These are phyloP conservation scores for Colletotrichum scovillei DNA, from an alignment of 2,329 filamentous ascomycete genomes.

Conservation along the genomic window DNA sequence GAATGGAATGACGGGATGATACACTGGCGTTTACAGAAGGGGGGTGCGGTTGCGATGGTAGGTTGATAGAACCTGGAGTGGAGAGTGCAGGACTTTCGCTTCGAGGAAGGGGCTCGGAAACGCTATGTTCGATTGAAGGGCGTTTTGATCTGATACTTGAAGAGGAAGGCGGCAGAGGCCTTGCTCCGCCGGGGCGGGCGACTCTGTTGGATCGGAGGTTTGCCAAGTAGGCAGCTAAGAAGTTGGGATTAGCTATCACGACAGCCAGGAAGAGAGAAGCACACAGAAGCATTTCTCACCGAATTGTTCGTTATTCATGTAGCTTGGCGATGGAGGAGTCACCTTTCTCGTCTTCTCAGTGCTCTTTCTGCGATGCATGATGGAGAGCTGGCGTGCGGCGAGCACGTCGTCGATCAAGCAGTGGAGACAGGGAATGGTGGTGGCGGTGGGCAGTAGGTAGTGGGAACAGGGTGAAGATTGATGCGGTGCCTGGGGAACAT, in stretches of 20 bases:
- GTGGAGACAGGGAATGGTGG: not conserved
- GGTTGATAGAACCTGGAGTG: slow-evolving; percentile 27
- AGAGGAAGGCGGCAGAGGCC: slow-evolving; percentile 63
- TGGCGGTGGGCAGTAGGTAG: not conserved
- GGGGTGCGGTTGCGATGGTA: slow-evolving; percentile 32
- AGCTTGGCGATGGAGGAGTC: slow-evolving; percentile 70
- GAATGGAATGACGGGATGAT: slow-evolving; percentile 61
- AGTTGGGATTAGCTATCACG: slow-evolving; percentile 6
- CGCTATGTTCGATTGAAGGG: slow-evolving; percentile 43
- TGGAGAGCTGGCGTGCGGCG: not conserved
- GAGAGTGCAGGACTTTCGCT: slow-evolving; percentile 13
- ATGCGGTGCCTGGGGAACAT: slow-evolving; percentile 4
- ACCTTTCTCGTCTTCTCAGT: slow-evolving; percentile 61
- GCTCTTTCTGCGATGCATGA: slow-evolving; percentile 40
- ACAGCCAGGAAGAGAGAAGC: not conserved
- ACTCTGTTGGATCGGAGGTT: slow-evolving; percentile 76
- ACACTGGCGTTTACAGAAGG: slow-evolving; percentile 50
- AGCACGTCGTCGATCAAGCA: not conserved
- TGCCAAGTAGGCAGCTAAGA: slow-evolving; percentile 44
- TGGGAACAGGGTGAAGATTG: not conserved
- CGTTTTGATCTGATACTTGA: slow-evolving; percentile 48
- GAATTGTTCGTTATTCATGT: slow-evolving; percentile 76
- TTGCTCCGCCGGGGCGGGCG: slow-evolving; percentile 76
- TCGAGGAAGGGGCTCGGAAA: slow-evolving; percentile 37
- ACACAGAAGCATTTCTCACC: slow-evolving; percentile 55